phyloP scores from a whole-genome alignment of 169 alveolate species.

The Miamiensis avidus region DNA sequence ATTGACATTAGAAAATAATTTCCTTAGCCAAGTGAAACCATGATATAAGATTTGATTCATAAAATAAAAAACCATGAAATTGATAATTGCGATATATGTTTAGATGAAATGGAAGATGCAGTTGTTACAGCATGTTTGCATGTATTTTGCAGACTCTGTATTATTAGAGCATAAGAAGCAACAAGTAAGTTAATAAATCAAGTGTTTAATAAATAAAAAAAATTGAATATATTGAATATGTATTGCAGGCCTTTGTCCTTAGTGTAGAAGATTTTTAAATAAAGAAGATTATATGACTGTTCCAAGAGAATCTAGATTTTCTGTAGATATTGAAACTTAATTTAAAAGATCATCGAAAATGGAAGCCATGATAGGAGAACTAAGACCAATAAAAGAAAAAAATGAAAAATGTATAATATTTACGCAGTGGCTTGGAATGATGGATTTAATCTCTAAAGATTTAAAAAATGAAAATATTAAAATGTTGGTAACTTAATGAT shows the following conservation, averaged over 20 bases:
- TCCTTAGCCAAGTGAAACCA: constrained; percentile 12
- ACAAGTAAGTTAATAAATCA: constrained; percentile 28
- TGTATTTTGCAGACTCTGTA: constrained; percentile 61
- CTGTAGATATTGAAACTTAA: constrained; percentile 25
- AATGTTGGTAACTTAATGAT: constrained; percentile 32
- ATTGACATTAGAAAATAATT: constrained; percentile 16
- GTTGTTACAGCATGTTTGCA: constrained; percentile 70
- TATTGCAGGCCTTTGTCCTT: constrained; percentile 48
- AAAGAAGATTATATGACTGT: constrained; percentile 52
- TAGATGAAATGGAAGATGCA: constrained; percentile 63
- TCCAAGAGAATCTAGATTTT: constrained; percentile 42
- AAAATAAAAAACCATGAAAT: constrained; percentile 51
- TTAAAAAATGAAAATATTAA: constrained; percentile 36
- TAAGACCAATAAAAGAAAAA: constrained; percentile 12
- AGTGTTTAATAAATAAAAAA: too few relatives aligned
- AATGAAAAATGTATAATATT: constrained; percentile 44
- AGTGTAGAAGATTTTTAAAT: constrained; percentile 53
- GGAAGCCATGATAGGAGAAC: constrained; percentile 31
- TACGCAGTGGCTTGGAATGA: constrained; percentile 47
- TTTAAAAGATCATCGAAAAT: constrained; percentile 43
- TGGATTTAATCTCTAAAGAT: constrained; percentile 50
- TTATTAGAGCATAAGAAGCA: constrained; percentile 28
- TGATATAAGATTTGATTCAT: constrained; percentile 36
- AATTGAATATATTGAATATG: too few relatives aligned
- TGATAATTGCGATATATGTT: constrained; percentile 68